A percentile compares a stretch with the other conserved stretches of the same genome.
Evolutionary conservation across 176 grass and related monocot genomes (phyloP).

Genomic region (Aegilops sharonensis): DNA sequence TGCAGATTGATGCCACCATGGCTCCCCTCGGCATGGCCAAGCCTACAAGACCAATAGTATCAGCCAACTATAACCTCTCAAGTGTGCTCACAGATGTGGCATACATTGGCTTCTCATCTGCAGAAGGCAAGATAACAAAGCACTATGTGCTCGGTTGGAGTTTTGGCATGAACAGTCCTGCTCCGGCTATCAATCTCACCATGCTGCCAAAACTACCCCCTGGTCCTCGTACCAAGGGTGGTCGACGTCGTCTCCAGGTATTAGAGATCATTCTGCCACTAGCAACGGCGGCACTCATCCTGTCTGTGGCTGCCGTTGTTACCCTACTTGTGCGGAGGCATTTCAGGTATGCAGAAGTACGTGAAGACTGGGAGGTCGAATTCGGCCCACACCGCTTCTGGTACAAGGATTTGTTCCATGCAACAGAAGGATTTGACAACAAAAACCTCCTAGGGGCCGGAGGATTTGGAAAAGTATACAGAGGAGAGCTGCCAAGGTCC

Average conservation of each 20-base stretch:
- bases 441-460: not conserved
- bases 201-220: slow-evolving; percentile 24
- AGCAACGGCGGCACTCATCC: not conserved
- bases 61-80: slow-evolving; percentile 13
- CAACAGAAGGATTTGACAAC: not conserved
- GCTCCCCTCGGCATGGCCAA: slow-evolving; percentile 1
- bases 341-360: slow-evolving; percentile 16
- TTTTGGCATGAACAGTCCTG: not conserved
- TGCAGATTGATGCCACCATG: slow-evolving; percentile 25
- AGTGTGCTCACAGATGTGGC: slow-evolving; percentile 3
- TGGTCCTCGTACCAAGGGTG: not conserved
- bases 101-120: slow-evolving; percentile 34
- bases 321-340: not conserved
- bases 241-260: not conserved
- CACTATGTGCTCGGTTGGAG: slow-evolving; percentile 32
- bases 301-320: not conserved
- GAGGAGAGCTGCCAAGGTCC: not conserved
- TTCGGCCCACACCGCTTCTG: slow-evolving; percentile 2
- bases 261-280: not conserved
- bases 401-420: not conserved
- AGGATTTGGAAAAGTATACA: not conserved
- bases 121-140: slow-evolving; percentile 4
- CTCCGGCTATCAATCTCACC: slow-evolving; percentile 7
- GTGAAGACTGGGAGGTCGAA: slow-evolving; percentile 19
- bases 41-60: slow-evolving; percentile 13